Conservation (phyloP, 2,329 filamentous ascomycete genomes). For the Fusarium odoratissimum region DNA sequence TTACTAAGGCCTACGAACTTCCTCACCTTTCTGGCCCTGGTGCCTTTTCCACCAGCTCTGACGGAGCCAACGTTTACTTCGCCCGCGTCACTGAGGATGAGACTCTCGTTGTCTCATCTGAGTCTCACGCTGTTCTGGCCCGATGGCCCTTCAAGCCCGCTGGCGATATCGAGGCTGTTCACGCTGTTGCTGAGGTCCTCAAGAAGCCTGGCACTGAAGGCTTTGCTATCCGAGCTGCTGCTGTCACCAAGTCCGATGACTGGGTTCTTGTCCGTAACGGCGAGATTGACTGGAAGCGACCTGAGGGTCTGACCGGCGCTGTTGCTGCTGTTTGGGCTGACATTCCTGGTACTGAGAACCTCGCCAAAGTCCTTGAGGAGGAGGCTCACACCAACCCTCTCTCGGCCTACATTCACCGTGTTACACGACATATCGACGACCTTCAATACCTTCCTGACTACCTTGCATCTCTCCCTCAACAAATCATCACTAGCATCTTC, state of each 20-base stretch:
- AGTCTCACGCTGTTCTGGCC: slow-evolving; percentile 79
- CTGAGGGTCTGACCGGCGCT: slow-evolving; percentile 84
- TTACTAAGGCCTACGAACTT: slow-evolving; percentile 84
- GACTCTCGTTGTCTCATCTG: slow-evolving; percentile 78
- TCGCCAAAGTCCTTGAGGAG: slow-evolving; percentile 84
- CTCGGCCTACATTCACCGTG: slow-evolving; percentile 86
- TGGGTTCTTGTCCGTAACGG: slow-evolving; percentile 90
- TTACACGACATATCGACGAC: slow-evolving; percentile 84
- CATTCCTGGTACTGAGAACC: slow-evolving; percentile 75
- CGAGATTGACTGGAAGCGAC: slow-evolving; percentile 80
- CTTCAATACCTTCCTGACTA: slow-evolving; percentile 81
- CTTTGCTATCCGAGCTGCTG: slow-evolving; percentile 82
- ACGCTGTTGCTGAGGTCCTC: slow-evolving; percentile 85
- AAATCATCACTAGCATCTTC: slow-evolving; percentile 73
- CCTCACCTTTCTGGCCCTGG: slow-evolving; percentile 77
- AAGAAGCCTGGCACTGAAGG: slow-evolving; percentile 71
- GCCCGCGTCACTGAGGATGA: slow-evolving; percentile 83
- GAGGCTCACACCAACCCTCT: slow-evolving; percentile 86
- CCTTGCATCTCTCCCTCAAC: slow-evolving; percentile 74
- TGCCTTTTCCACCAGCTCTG: slow-evolving; percentile 81
- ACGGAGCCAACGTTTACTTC: slow-evolving; percentile 88
- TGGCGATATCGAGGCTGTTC: slow-evolving; percentile 62
- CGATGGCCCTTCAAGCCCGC: slow-evolving; percentile 73
- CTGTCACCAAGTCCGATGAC: slow-evolving; percentile 74
- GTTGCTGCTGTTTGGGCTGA: slow-evolving; percentile 85